Base-by-base conservation (phyloP, 257 asterid genomes). In the Capsicum rhomboideum region DNA sequence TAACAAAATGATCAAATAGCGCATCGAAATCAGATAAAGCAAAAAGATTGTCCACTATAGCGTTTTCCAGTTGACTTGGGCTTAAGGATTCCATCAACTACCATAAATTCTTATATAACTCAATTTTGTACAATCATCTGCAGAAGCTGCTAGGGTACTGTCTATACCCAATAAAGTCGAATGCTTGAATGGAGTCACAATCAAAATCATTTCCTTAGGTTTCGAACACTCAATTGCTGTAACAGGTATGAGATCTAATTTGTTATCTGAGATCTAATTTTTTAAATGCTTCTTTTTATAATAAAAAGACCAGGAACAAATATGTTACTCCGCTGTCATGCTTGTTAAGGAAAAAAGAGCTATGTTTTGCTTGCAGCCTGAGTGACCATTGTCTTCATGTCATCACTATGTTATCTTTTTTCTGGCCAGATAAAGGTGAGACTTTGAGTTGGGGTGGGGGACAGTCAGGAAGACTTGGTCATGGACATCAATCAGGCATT, bases 401-500 rank as follows among this genome's bases (percentile, higher is more conserved):
- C 53, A 58, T 59, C 80, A 74, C 34, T 67, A 56, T 53, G 17
- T 82, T 82, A 50, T 66, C 68, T 78, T n/a, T 84, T 23, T 82
- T 29, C 83, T 86, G 82, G 67, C 84, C 93, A 96, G 99, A 89
- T 88, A 91, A 93, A 55, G 99, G 98, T 49, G 97, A 93, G 91
- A 88, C 91, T 79, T 91, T 96, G 92, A 96, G 98, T 88, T 96
- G 99, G 99, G 99, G 99, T 56, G 97, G 89, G 82, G 99, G 98
- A 87, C 96, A 93, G 83, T 91, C 94, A 20, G 99, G 99, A 83
- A 91, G 97, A 87, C 98, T 96, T 80, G 99, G 99, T 84, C 99
- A 96, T 90, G 99, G 98, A 85, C 95, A 92, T 75, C 90, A 86
- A 87, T 89, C 96, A 34, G 89, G 96, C 92, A 74, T 93, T 87